phyloP scores from a whole-genome alignment of 164 flowering plant species.

The Stephania yunnanensis region DNA sequence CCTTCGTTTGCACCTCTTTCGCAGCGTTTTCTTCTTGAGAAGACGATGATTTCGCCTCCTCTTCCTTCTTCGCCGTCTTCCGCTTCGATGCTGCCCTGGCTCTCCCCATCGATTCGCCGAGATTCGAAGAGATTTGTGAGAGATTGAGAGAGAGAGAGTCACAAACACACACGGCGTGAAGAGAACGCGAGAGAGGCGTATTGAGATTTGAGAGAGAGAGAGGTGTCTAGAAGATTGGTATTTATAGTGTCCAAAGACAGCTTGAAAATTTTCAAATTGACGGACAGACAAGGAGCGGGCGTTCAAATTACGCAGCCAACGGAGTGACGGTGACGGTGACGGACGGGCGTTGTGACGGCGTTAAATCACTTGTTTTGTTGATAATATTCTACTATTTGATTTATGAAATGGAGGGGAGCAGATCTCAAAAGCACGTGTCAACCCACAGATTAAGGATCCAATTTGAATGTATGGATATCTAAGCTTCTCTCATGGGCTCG shows the following conservation, averaged over 20 bases:
- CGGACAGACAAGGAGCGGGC: neutral
- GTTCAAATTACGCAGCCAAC: neutral
- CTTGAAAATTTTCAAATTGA: constrained; percentile 1
- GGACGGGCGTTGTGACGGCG: neutral
- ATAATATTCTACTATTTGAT: too few relatives aligned
- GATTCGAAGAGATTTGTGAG: neutral
- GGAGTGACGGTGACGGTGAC: too few relatives aligned
- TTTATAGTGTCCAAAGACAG: neutral
- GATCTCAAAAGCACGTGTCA: too few relatives aligned
- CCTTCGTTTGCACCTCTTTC: constrained; percentile 17
- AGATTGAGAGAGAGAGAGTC: constrained; percentile 16
- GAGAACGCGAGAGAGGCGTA: neutral
- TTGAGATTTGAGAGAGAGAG: neutral
- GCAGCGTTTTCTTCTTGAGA: constrained; percentile 10
- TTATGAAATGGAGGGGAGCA: too few relatives aligned
- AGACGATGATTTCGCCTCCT: constrained; percentile 3
- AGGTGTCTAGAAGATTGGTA: neutral
- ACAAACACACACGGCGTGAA: constrained; percentile 2
- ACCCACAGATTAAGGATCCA: too few relatives aligned
- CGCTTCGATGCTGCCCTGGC: constrained; percentile 45
- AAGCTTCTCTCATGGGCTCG: too few relatives aligned
- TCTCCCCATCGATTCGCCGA: constrained; percentile 5
- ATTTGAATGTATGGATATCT: too few relatives aligned
- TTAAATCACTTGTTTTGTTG: too few relatives aligned
- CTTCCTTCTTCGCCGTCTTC: constrained; percentile 30